Percentiles rank a stretch among this genome's conserved stretches.
Conservation (phyloP, 345 rosid species). For the Eucalyptus victrix region DNA sequence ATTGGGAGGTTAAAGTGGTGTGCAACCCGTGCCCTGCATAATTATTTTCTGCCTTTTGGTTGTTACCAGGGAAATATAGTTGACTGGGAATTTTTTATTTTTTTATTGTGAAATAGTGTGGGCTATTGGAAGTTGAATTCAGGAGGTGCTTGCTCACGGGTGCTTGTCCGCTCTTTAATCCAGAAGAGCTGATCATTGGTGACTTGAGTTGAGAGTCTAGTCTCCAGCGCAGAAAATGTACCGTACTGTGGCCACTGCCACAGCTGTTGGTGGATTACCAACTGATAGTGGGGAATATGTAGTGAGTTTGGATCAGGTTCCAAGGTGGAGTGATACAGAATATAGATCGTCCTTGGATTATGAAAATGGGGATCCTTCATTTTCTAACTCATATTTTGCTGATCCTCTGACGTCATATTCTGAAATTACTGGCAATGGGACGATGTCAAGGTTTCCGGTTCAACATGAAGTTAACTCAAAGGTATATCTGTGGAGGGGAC, state of each 20-base stretch:
- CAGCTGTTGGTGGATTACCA: slow-evolving; percentile 45
- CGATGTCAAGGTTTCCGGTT: slow-evolving; percentile 76
- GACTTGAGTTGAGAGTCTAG: background rate
- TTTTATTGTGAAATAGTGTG: background rate
- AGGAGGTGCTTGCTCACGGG: background rate
- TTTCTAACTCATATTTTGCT: slow-evolving; percentile 56
- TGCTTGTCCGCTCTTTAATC: background rate
- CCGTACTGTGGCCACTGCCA: slow-evolving; percentile 49
- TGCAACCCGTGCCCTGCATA: background rate
- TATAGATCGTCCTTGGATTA: slow-evolving; percentile 39
- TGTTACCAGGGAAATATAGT: background rate
- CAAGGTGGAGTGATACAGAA: slow-evolving; percentile 91
- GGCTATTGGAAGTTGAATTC: background rate
- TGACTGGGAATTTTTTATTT: background rate
- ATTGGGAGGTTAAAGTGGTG: background rate
- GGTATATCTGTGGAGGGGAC: slow-evolving; percentile 93
- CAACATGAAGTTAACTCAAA: slow-evolving; percentile 77
- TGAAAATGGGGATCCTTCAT: slow-evolving; percentile 55
- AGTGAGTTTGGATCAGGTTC: slow-evolving; percentile 90
- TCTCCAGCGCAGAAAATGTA: slow-evolving; percentile 37
- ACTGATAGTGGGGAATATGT: slow-evolving; percentile 58
- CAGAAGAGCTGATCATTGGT: background rate
- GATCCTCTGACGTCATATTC: slow-evolving; percentile 64
- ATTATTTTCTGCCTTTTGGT: background rate
- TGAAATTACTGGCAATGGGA: slow-evolving; percentile 48